These are phyloP conservation scores for Lasiodiplodia hormozganensis DNA, from an alignment of 2,329 filamentous ascomycete species.

Conservation along the genomic window DNA sequence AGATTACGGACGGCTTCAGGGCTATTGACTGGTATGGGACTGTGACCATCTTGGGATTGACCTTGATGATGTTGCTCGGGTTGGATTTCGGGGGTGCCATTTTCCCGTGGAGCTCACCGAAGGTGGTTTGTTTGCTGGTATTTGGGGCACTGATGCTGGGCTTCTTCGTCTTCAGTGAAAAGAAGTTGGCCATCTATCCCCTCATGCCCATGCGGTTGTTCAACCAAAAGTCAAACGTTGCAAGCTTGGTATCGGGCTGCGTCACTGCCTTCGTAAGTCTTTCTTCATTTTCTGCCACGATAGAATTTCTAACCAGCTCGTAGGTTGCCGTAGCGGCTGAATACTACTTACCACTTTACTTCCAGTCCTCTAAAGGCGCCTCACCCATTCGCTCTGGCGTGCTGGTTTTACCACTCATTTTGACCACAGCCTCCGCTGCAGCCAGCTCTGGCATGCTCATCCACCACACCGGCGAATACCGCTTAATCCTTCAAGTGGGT, in stretches of 20 bases:
- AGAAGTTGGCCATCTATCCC: constrained; percentile 67
- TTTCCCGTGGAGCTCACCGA: constrained; percentile 61
- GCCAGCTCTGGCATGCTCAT: constrained; percentile 57
- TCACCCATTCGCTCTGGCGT: constrained; percentile 67
- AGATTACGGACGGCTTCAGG: constrained; percentile 54
- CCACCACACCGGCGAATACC: constrained; percentile 53
- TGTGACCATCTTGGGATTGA: constrained; percentile 45
- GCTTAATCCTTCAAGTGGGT: constrained; percentile 46
- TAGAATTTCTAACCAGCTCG: constrained; percentile 45
- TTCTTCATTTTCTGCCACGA: constrained; percentile 52
- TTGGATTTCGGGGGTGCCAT: constrained; percentile 61
- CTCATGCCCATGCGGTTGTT: constrained; percentile 62
- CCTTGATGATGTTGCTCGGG: constrained; percentile 60
- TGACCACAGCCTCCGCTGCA: constrained; percentile 62
- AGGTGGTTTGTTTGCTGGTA: constrained; percentile 62
- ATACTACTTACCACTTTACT: constrained; percentile 77
- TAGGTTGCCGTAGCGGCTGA: constrained; percentile 59
- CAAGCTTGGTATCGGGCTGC: constrained; percentile 45
- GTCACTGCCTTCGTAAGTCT: constrained; percentile 58
- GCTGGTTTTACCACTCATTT: constrained; percentile 66
- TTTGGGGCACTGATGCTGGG: constrained; percentile 57
- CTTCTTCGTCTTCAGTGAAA: constrained; percentile 68
- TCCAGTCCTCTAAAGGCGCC: constrained; percentile 70
- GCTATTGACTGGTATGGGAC: constrained; percentile 64
- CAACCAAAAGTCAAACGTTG: too few relatives aligned